Evolutionary conservation across 2,329 filamentous ascomycete species (phyloP), one percentile per base, ranked within the genome.

Genomic region (Penicillium olsonii): DNA sequence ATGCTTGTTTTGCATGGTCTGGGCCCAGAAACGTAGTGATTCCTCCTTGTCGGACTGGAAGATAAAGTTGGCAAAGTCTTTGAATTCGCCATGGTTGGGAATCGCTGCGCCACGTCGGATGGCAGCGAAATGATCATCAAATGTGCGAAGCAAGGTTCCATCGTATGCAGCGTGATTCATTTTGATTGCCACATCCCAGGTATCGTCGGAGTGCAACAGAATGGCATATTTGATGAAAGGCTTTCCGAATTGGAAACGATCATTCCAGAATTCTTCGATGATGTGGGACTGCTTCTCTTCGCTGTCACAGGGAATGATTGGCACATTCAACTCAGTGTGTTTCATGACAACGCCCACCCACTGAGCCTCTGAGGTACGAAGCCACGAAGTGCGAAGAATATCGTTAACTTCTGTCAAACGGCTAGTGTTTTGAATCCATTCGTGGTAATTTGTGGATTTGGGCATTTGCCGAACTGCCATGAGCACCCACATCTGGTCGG

Each of bases 141-240:
- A 71, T 22, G 71, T 64, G 24, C 68, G 68, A 22, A 73, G 59
- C 2, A 72, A 54, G 3, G 69, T 72, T 1, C 70, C 69, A 48
- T 71, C 69, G 54, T 71, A 71, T 11, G 65, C 48, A 29, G 55
- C 67, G 46, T 69, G 67, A 52, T 70, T 57, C 20, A 70, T 55
- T 45, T 72, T 72, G 59, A 60, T 69, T 37, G 60, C 48, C 4
- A 72, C 50, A 20, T 68, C 60, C 19, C 56, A 35, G 14, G 49
- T 52, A 19, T 63, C 58, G 17, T 66, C 52, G 2, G 41, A 12
- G 17, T 60, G 55, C 17, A 48, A 46, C 18, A 70, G 57, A 27
- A 68, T 53, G 18, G 61, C 53, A 44, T 74, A 73, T 19, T 61
- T 61, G 47, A 72, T 65, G 44, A 69, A 70, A 2, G 71, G 61